Percentiles rank a stretch among this genome's conserved stretches.
phyloP scores from a whole-genome alignment of 768 basidiomycete species.

The Hygrocybe coccinea region DNA sequence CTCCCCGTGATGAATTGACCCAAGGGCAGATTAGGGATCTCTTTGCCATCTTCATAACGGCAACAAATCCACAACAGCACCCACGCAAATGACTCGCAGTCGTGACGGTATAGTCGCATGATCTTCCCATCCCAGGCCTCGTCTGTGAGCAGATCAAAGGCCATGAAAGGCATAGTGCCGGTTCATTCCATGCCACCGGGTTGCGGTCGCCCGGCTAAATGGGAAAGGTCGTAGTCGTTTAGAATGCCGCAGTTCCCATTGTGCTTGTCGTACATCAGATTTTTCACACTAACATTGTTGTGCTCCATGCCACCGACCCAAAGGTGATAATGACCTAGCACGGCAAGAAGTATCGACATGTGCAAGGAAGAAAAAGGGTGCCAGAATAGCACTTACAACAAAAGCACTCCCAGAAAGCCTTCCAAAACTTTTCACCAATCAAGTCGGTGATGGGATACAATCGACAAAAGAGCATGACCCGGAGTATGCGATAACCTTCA shows the following conservation, averaged over 20 bases:
- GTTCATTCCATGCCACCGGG: too few relatives aligned
- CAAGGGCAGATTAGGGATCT: neutral
- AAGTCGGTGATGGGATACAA: constrained; percentile 3
- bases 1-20: too few relatives aligned
- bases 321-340: constrained; percentile 26
- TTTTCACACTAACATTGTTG: too few relatives aligned
- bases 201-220: too few relatives aligned
- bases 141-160: constrained; percentile 21
- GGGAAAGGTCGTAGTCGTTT: too few relatives aligned
- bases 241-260: too few relatives aligned
- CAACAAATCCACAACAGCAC: constrained; percentile 18
- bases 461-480: neutral
- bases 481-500: neutral
- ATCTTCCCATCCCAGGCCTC: constrained; percentile 12
- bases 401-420: too few relatives aligned
- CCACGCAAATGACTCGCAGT: constrained; percentile 32
- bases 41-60: neutral
- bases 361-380: neutral
- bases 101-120: constrained; percentile 27
- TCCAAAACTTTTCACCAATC: neutral
- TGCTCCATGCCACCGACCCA: too few relatives aligned
- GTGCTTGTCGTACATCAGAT: too few relatives aligned
- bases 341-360: neutral
- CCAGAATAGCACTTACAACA: neutral
- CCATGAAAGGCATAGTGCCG: too few relatives aligned